Percentiles rank a stretch among this genome's conserved stretches.
Evolutionary conservation across 164 flowering plant species (phyloP).

Genomic region (Malania oleifera): DNA sequence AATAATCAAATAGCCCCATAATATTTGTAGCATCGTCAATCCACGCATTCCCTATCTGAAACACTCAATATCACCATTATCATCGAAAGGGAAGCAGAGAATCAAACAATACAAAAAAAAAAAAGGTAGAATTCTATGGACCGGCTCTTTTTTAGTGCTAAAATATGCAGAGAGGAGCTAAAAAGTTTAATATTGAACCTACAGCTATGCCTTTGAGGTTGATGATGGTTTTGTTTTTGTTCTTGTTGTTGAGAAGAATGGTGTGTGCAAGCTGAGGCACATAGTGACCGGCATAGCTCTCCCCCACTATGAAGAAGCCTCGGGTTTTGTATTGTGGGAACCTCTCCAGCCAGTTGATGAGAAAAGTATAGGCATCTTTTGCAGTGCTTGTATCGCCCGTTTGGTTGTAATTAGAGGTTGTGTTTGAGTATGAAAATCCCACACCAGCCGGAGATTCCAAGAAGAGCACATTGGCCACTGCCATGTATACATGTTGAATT

Average conservation of each 20-base stretch:
- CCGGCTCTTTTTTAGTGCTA: too few relatives aligned
- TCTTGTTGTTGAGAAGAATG: constrained; percentile 15
- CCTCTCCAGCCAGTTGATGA: constrained; percentile 22
- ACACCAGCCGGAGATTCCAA: constrained; percentile 31
- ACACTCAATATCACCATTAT: not conserved
- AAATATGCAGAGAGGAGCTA: not conserved
- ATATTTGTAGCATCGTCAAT: constrained; percentile 22
- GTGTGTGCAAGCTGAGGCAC: constrained; percentile 25
- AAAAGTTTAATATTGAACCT: not conserved
- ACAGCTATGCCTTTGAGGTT: constrained; percentile 29
- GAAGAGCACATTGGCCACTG: constrained; percentile 28
- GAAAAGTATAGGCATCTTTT: constrained; percentile 14
- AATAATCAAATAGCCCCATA: constrained; percentile 28
- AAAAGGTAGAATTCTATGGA: too few relatives aligned
- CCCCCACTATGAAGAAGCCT: constrained; percentile 25
- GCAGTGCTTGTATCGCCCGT: constrained; percentile 20
- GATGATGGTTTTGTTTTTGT: constrained; percentile 8
- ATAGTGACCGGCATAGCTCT: constrained; percentile 28
- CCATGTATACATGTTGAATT: too few relatives aligned
- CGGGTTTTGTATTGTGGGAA: constrained; percentile 22
- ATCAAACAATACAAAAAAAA: too few relatives aligned
- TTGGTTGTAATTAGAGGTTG: constrained; percentile 12
- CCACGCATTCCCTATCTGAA: constrained; percentile 45
- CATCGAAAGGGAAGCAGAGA: too few relatives aligned
- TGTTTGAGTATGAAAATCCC: constrained; percentile 29